phyloP scores from a whole-genome alignment of 805 yeast species.

The Myxozyma neotropica region DNA sequence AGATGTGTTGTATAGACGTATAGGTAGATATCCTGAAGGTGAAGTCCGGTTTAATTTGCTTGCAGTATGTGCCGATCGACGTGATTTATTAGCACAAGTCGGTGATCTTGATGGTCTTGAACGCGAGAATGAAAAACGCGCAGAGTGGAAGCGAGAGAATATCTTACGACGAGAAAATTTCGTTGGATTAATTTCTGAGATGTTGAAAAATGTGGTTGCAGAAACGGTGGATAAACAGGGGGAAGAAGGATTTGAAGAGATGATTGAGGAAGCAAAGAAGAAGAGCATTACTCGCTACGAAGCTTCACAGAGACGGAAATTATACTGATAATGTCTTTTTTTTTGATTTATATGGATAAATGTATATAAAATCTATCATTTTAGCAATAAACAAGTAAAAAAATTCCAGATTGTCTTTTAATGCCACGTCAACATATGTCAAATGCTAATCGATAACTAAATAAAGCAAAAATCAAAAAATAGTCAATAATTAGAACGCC shows the following conservation, averaged over 20 bases:
- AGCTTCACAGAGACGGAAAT: neutral
- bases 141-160: constrained; percentile 57
- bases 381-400: too few relatives aligned
- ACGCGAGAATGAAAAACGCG: constrained; percentile 53
- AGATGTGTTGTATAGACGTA: constrained; percentile 51
- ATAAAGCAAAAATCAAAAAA: too few relatives aligned
- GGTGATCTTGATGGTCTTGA: constrained; percentile 48
- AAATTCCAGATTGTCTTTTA: too few relatives aligned
- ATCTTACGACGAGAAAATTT: constrained; percentile 57
- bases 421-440: too few relatives aligned
- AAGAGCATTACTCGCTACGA: constrained; percentile 5
- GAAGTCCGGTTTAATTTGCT: constrained; percentile 61
- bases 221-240: constrained; percentile 39
- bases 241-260: constrained; percentile 45
- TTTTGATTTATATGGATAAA: too few relatives aligned
- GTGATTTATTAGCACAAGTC: constrained; percentile 44
- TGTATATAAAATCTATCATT: too few relatives aligned
- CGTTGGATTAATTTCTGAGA: constrained; percentile 53
- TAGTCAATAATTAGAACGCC: too few relatives aligned
- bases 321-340: too few relatives aligned
- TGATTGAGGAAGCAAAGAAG: constrained; percentile 18
- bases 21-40: constrained; percentile 48
- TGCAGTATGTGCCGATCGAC: constrained; percentile 56
- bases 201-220: constrained; percentile 48
- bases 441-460: too few relatives aligned